Evolutionary conservation across 495 filamentous ascomycete species (phyloP).

Genomic region (Penicillium alfredii): DNA sequence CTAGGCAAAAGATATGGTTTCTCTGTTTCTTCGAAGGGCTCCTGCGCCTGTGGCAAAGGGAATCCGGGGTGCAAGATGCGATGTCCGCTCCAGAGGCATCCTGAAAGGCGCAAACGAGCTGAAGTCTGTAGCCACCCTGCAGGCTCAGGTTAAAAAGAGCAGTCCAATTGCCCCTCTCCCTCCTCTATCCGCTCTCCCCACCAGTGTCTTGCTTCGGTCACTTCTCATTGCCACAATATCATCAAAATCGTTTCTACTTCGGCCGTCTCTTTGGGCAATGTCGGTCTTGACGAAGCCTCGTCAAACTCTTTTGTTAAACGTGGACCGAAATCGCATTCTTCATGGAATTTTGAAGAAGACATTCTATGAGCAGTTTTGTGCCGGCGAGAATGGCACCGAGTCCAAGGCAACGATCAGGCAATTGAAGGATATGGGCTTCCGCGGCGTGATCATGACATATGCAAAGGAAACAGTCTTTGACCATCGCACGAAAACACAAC

Average conservation of each 20-base stretch:
- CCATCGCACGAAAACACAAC: constrained; percentile 23
- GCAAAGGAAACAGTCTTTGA: constrained; percentile 42
- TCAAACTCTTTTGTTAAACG: constrained; percentile 26
- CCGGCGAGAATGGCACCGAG: constrained; percentile 36
- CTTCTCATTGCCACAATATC: constrained; percentile 70
- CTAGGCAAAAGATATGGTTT: too few species aligned
- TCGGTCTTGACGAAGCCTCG: constrained; percentile 43
- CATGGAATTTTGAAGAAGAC: constrained; percentile 38
- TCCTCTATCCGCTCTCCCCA: constrained; percentile 63
- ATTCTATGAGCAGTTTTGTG: constrained; percentile 45
- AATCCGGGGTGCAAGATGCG: too few species aligned
- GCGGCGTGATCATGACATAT: constrained; percentile 43
- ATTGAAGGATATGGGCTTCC: constrained; percentile 38
- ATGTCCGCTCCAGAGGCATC: too few species aligned
- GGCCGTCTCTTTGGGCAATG: constrained; percentile 57
- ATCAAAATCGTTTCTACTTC: constrained; percentile 61
- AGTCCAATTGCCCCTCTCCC: constrained; percentile 24
- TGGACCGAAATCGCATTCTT: constrained; percentile 38
- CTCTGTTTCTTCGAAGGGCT: too few species aligned
- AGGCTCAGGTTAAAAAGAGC: too few species aligned
- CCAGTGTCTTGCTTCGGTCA: constrained; percentile 64
- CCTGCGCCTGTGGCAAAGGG: too few species aligned
- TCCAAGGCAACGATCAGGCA: constrained; percentile 26
- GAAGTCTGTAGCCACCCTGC: too few species aligned
- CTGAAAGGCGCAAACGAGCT: too few species aligned